Evolutionary conservation across 257 asterid genomes (phyloP).

Genomic region (Dorcoceras hygrometricum): DNA sequence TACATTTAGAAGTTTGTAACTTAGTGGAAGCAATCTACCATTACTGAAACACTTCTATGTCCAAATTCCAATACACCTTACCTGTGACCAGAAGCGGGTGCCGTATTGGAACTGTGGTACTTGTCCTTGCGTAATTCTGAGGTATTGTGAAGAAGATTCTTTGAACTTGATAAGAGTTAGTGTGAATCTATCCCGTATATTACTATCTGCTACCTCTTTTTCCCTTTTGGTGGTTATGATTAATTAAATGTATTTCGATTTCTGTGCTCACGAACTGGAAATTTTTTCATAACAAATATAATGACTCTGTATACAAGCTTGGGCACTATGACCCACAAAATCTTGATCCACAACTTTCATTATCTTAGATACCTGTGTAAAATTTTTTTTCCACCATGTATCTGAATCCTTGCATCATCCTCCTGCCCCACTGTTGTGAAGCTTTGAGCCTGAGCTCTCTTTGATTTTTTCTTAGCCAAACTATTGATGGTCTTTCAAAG

Average conservation of each 20-base stretch:
- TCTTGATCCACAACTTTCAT: background rate
- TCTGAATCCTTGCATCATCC: background rate
- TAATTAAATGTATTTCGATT: background rate
- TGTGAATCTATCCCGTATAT: background rate
- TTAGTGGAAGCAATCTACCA: too few relatives aligned
- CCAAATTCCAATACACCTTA: too few relatives aligned
- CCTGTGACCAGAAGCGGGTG: background rate
- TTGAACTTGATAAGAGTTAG: background rate
- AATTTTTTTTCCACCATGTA: background rate
- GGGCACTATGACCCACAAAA: background rate
- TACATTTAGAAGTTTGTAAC: background rate
- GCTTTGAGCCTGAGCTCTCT: constrained; percentile 7
- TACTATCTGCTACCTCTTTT: background rate
- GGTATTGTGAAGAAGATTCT: constrained; percentile 14
- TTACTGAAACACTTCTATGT: too few relatives aligned
- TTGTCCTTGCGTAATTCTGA: background rate
- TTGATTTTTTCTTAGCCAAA: constrained; percentile 10
- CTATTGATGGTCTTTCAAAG: constrained; percentile 2
- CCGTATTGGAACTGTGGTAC: background rate
- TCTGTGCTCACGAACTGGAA: background rate
- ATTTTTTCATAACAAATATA: background rate
- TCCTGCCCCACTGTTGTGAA: background rate
- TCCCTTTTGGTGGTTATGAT: background rate
- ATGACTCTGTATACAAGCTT: constrained; percentile 2
- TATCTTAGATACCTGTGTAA: background rate